Percentiles rank a stretch among this genome's conserved stretches.
Conservation (phyloP, 441 rosid genomes). For the Dalechampia spathulata region DNA sequence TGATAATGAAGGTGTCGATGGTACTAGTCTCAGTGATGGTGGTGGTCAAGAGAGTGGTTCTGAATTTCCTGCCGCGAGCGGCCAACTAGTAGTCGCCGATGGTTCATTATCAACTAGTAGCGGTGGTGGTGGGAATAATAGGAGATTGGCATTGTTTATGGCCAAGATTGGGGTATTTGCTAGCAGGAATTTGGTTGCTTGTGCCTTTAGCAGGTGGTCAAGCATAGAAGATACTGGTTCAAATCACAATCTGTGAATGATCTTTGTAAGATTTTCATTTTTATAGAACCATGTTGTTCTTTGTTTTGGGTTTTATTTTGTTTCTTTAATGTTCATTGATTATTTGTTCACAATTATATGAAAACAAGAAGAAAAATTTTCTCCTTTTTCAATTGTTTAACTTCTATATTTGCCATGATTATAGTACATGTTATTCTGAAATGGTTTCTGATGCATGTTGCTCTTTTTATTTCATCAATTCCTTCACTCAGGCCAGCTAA, state of each 20-base stretch:
- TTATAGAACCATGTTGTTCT: neutral
- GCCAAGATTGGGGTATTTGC: slow-evolving; percentile 55
- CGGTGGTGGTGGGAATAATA: slow-evolving; percentile 19
- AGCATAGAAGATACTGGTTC: slow-evolving; percentile 27
- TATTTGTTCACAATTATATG: slow-evolving; percentile 1
- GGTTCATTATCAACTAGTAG: slow-evolving; percentile 11
- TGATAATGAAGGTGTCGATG: slow-evolving; percentile 38
- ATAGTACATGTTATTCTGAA: neutral
- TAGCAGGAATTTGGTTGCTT: slow-evolving; percentile 47
- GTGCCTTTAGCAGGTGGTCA: slow-evolving; percentile 58
- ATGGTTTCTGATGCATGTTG: neutral
- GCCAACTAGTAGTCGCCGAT: slow-evolving; percentile 27
- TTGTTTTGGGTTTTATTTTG: neutral
- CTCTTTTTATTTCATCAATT: neutral
- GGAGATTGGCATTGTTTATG: slow-evolving; percentile 47
- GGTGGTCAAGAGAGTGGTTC: slow-evolving; percentile 37
- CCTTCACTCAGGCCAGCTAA: neutral
- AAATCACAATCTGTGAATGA: slow-evolving; percentile 32
- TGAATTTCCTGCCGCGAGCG: slow-evolving; percentile 25
- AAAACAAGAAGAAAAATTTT: neutral
- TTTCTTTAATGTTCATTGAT: neutral
- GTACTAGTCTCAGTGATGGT: slow-evolving; percentile 34
- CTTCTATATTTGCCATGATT: neutral
- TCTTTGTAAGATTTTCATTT: slow-evolving; percentile 10
- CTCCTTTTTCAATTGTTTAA: neutral